Base-by-base conservation (phyloP, 805 yeast genomes). In the Phaffomyces antillensis region DNA sequence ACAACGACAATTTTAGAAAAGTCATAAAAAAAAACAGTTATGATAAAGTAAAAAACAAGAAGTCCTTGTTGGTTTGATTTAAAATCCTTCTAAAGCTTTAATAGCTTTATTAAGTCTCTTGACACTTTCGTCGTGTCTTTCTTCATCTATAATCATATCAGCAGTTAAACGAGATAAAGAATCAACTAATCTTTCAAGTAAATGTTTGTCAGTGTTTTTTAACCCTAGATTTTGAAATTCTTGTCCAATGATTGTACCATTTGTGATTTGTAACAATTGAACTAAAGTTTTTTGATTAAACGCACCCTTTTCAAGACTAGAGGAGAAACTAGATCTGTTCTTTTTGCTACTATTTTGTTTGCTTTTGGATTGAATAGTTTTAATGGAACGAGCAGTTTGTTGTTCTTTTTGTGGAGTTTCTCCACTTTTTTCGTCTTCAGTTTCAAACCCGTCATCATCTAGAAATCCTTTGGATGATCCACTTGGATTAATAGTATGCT, bases 141-240 rank as follows among this genome's bases (percentile, higher is more conserved):
- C 78, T 26, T 87, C 87, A 61, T 91, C 96, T 45, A 86, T 61
- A 43, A 89, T 84, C 86, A 93, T 88, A 58, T 89, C 96, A 43
- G 90, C 87, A 3, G 96, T 88, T 47, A 93, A 73, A 54, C 93
- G 73, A 35, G 93, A 82, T 39, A 91, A 69, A 2, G 95, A 81
- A 56, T 89, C 96, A 4, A 91, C 85, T 40, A 91, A 79, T 62
- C 87, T 81, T 58, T 91, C 97, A 37, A 91, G 70, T 36, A 90
- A 70, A 54, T 78, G 82, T 52, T 85, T 83, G 57, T 89, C 96
- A 47, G 82, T 83, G 0, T 73, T 65, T 10, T 91, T 89, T 51
- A 89, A 71, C 34, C 83, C 85, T 47, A 90, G 65, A 42, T 78
- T 77, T 36, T 81, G 77, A 59, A 89, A 86, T 53, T 87, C 93